Base-by-base conservation (phyloP, 208 protist genomes). In the Acanthamoeba lenticulata region DNA sequence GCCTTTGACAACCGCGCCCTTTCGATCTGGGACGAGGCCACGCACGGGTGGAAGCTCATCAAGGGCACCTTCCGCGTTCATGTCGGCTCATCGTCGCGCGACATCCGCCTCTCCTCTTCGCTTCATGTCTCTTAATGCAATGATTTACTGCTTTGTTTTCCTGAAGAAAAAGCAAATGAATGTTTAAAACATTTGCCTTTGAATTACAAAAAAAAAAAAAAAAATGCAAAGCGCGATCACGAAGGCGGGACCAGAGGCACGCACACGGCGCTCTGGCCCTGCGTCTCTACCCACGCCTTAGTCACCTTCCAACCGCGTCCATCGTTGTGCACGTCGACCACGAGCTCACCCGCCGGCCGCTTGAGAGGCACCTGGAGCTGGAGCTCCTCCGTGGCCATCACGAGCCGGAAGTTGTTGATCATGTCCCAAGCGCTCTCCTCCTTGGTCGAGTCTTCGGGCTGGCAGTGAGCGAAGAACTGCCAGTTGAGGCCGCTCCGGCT, bases 71-170 rank as follows among this genome's bases (percentile, higher is more conserved):
- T 95, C 42, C 1, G 6, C 34, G 85, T 96, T 2, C 49, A 95
- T 24, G 93, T 97, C 7, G 95, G 96, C 17, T 47, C 94, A 2
- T 95, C 94, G 5, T 95, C 95, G n/a, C 65, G 91, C 27, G 94
- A 96, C 60, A 95, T 96, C 81, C 92, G 91, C 9, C 86, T 94
- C 55, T 65, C 57, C 11, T 19, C 27, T 1, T 13, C 57, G 6
- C 57, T 65, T n/a, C 27, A n/a, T 1, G 57, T 65, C 57, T n/a
- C n/a, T n/a, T n/a, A n/a, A n/a, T n/a, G n/a, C n/a, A n/a, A n/a
- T n/a, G n/a, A n/a, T n/a, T n/a, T n/a, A n/a, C n/a, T n/a, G n/a
- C n/a, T n/a, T 52, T 52, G 47, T 52, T 52, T 52, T 5, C 9
- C 15, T 52, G 5, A 15, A 5, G 47, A 15, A 52, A 52, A 52